Base-by-base conservation (phyloP, 2,329 filamentous ascomycete species). In the Fusarium sp. region DNA sequence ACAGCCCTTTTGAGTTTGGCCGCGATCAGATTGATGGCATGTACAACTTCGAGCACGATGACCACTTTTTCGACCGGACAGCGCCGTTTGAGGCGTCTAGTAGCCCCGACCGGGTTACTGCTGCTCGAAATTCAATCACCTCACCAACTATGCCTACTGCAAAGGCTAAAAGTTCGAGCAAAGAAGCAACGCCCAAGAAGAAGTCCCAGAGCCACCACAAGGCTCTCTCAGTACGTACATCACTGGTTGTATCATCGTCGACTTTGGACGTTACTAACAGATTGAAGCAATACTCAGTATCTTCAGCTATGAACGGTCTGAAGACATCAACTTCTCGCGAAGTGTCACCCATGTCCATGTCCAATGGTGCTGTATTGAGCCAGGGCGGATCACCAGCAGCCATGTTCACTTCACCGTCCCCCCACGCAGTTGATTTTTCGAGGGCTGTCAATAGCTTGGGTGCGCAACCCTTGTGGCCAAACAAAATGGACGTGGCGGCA, bases 41-140 rank as follows among this genome's bases (percentile, higher is more conserved):
- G 7, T 83, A 82, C 60, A 75, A 67, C 38, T 82, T 83, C 65
- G 78, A 81, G n/a, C 74, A 80, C 20, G 80, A 81, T 65, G 86
- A 87, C 68, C 83, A 84, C 73, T 84, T 84, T 61, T 86, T 88
- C 83, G 83, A 87, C 62, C 82, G 83, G 54, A 82, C 85, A 57
- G 90, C 91, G 74, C 88, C 90, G 73, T 91, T 92, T 77, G 87
- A 88, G 27, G 87, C 87, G 10, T 87, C 88, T 2, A 90, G 86
- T 74, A 92, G 89, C 69, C 89, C 90, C 7, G 86, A 85, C 65
- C 83, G 82, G 10, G 57, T 77, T 16, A 77, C 71, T 36, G 73
- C 66, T 13, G 70, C 67, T 16, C 79, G 71, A 38, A 62, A 71
- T 11, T 79, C 83, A 64, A 84, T 86, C 72, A 82, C 84, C 10